Base-by-base conservation (phyloP, 768 basidiomycete species). In the Multifurca ochricompacta region DNA sequence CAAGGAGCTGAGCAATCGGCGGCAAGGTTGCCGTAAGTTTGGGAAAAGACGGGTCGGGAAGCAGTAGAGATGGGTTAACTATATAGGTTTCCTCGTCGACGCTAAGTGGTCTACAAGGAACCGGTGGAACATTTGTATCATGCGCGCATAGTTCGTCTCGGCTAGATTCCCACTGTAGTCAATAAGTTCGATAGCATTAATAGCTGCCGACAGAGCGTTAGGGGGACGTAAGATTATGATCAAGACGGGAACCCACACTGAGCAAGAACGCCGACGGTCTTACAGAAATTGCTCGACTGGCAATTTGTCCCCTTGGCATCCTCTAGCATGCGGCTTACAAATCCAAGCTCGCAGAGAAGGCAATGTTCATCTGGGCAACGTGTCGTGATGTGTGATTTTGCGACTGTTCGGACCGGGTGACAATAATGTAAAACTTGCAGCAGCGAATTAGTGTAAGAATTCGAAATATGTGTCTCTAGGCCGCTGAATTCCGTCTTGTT, bases 211-310 rank as follows among this genome's bases (percentile, higher is more conserved):
- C 2, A 7, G 70, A 69, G 71, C 48, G 11, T 45, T 31, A 48
- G 41, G 25, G n/a, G 6, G 21, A 6, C 16, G 48, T 19, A 31
- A 36, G 42, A 25, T 46, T 13, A n/a, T 4, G n/a, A 9, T n/a
- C 6, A 39, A 35, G 27, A 32, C 8, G 25, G 23, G 35, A 2
- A 62, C 68, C 47, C 62, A 93, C 93, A 82, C 70, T 93, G 91
- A 6, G 91, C 87, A 30, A 93, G 78, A 3, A 90, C 83, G 16
- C 89, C 85, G 41, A 97, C 88, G 2, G 92, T 87, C 68, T 91
- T 87, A 67, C 93, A 98, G 63, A 97, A 99, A 68, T 99, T 99
- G 68, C 87, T 93, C 5, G 93, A 83, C 67, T 98, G 95, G 64
- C 95, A 97, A 62, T 99, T 98, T 18, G 78, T 89, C 0, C 96